Evolutionary conservation across 108 stramenopile genomes (phyloP), one percentile per base, ranked within the genome.

Genomic region (Epithemia pelagica): DNA sequence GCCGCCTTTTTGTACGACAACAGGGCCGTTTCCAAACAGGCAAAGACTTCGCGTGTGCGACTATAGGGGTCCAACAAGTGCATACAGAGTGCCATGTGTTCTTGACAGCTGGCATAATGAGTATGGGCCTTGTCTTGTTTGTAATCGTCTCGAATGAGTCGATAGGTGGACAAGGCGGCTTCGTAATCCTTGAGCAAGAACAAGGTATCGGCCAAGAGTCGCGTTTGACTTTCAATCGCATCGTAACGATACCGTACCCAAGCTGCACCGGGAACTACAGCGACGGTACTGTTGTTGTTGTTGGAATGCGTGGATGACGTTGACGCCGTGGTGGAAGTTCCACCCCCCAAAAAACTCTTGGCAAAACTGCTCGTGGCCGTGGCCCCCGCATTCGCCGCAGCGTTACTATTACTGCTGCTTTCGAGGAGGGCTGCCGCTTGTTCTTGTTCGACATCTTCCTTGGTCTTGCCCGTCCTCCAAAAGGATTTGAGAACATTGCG

Each of bases 111-210:
- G 18, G 82, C 92, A 66, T 94, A 85, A 65, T 91, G 81, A 5
- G 79, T 62, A 31, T 69, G 28, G 8, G 89, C 84, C 64, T 86
- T 82, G 76, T 94, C 90, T 20, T 80, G 68, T 66, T 91, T 95
- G 80, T 85, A 95, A 74, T 95, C 94, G 70, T 95, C 94, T 23
- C 83, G 82, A 30, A 91, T 86, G 55, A 95, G 67, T 54, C 85
- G 74, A 68, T 95, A 95, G 25, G 73, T 83, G 5, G 75, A 37
- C 30, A 89, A 62, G 2, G 94, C 90, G 0, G 77, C 77, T 20
- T 91, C 90, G 30, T 87, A 91, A 77, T 95, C 94, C 54, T 83
- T 56, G 66, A 95, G 79, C 51, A 94, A 62, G 67, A 94, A 94
- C 19, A 94, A 81, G 2, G 92, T 87, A 73, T 94, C 92, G 2